Evolutionary conservation across 768 basidiomycete genomes (phyloP).

Genomic region (Phylloporus sp.): DNA sequence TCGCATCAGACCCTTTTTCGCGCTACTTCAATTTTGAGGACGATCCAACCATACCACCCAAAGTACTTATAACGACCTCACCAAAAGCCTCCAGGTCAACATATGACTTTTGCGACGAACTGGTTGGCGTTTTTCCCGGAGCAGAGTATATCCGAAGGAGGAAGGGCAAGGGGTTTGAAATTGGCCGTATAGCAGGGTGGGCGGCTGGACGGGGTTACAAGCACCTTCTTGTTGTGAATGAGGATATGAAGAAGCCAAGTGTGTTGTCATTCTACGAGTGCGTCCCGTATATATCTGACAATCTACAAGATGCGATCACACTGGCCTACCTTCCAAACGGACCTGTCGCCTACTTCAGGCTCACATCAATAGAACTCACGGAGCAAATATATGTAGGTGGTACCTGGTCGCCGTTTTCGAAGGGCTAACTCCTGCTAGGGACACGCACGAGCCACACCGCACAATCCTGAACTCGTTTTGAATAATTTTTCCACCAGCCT

Average conservation of each 20-base stretch:
- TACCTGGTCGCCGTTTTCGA: background rate
- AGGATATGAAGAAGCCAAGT: constrained; percentile 94
- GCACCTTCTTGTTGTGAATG: constrained; percentile 90
- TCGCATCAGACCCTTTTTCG: constrained; percentile 73
- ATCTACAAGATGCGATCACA: constrained; percentile 78
- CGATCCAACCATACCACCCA: constrained; percentile 73
- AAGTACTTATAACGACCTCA: constrained; percentile 88
- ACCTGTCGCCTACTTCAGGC: constrained; percentile 93
- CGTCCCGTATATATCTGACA: constrained; percentile 3
- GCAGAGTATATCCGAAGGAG: constrained; percentile 85
- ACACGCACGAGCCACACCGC: constrained; percentile 88
- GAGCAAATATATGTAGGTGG: constrained; percentile 76
- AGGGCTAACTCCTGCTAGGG: constrained; percentile 47
- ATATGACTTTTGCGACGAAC: constrained; percentile 90
- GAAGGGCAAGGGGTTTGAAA: constrained; percentile 86
- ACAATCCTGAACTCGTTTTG: constrained; percentile 91
- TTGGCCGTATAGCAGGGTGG: constrained; percentile 91
- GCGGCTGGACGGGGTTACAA: constrained; percentile 85
- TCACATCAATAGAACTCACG: constrained; percentile 83
- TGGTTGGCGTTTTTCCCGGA: constrained; percentile 86
- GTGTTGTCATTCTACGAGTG: constrained; percentile 31
- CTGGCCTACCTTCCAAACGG: constrained; percentile 87
- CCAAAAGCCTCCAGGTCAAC: constrained; percentile 84
- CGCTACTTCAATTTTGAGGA: constrained; percentile 67
- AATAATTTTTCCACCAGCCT: constrained; percentile 93